Evolutionary conservation across 768 basidiomycete genomes (phyloP), one percentile per base, ranked within the genome.

Genomic region (Trametes punicea): DNA sequence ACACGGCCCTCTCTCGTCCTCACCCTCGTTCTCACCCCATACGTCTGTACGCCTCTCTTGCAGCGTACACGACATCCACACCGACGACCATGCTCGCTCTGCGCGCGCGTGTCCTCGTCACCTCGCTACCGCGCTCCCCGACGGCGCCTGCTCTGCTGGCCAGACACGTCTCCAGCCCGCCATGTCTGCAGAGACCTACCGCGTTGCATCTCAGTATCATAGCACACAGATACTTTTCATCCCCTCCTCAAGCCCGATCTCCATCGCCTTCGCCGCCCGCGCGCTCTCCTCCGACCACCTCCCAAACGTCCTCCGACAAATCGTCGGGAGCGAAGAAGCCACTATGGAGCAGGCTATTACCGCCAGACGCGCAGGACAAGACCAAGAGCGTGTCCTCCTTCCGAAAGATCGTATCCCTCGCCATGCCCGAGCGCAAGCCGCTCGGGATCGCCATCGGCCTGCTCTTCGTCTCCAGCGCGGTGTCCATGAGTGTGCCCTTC

Each of bases 401-500:
- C 57, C 75, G 78, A 59, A 90, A 90, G 69, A 84, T 98, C 30
- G 62, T 88, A 10, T 73, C 84, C 0, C 82, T 98, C 36, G 93
- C 93, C 0, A 84, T 75, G 65, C 89, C 93, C 1, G 96, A 98
- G 73, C 78, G 76, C 64, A 90, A 84, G 61, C 85, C 90, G 2
- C 76, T 97, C 8, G 66, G 81, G 0, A 77, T 85, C 39, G 94
- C 94, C 6, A 75, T 94, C 42, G 88, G 87, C 0, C 72, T 96
- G 60, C 77, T 98, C 7, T 70, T 95, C 15, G 78, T 93, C n/a
- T 96, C 94, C 0, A 92, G 93, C 8, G 76, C 88, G 2, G 90
- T 99, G 20, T 90, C 92, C 3, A 89, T 98, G 85, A 89, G 88
- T 61, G 81, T 98, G 11, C 96, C 96, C 0, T 83, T 97, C 63